phyloP scores from a whole-genome alignment of 306 rosid species.

The Potentilla sterilis region DNA sequence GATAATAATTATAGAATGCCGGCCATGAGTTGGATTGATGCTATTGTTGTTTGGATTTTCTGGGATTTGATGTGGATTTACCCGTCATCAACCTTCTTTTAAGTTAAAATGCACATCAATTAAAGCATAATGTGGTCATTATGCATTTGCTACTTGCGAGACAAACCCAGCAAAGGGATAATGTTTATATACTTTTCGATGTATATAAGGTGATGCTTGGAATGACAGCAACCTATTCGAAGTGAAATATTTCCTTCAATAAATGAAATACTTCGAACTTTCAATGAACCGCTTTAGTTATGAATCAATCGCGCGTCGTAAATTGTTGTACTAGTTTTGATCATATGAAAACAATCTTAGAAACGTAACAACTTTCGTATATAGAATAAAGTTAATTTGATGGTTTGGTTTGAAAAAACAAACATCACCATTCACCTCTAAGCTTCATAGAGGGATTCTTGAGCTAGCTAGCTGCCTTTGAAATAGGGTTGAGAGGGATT shows the following conservation, averaged over 20 bases:
- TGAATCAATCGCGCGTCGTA: background rate
- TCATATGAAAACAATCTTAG: background rate
- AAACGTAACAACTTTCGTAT: background rate
- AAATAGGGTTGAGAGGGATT: constrained; percentile 3
- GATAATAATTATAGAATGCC: background rate
- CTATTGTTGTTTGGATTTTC: background rate
- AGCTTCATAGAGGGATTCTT: background rate
- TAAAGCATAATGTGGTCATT: background rate
- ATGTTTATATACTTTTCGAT: background rate
- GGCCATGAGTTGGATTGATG: background rate
- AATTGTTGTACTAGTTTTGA: background rate
- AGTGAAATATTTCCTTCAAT: background rate
- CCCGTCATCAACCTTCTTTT: background rate
- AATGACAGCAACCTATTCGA: background rate
- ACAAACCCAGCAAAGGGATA: background rate
- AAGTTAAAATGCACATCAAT: background rate
- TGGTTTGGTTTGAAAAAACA: constrained; percentile 4
- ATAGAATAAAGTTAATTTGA: background rate
- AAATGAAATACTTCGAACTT: no score
- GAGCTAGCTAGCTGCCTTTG: constrained; percentile 10
- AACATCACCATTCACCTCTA: background rate
- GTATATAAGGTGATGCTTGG: background rate
- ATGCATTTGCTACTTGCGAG: background rate
- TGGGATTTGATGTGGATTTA: background rate
- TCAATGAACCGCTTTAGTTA: no score